These are phyloP conservation scores for Aureobasidium subglaciale DNA, from an alignment of 2,329 filamentous ascomycete species.

Conservation along the genomic window DNA sequence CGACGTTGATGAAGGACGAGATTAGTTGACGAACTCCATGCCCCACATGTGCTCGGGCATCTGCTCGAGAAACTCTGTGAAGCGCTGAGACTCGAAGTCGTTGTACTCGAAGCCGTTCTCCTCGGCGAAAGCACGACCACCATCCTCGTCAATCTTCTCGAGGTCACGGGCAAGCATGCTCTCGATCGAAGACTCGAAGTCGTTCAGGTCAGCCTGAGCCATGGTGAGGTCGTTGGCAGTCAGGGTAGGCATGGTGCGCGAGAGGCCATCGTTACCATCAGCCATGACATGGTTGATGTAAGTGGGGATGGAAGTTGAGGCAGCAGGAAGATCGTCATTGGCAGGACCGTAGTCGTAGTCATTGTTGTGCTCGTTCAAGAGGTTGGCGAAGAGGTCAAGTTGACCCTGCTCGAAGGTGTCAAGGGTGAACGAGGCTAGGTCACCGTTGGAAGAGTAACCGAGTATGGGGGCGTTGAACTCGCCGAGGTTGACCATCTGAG, in stretches of 20 bases:
- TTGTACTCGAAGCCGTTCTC: conserved; percentile 6
- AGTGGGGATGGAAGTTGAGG: background rate
- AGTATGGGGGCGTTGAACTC: background rate
- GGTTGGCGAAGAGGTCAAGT: conserved; percentile 11
- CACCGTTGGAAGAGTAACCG: background rate
- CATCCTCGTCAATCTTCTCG: conserved; percentile 6
- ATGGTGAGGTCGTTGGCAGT: conserved; percentile 3
- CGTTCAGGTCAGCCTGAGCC: conserved; percentile 2
- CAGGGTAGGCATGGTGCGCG: background rate
- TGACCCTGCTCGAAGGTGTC: conserved; percentile 5
- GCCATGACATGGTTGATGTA: background rate
- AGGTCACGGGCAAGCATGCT: conserved; percentile 5
- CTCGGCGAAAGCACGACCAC: background rate
- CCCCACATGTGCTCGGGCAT: conserved; percentile 17
- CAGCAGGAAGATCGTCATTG: background rate
- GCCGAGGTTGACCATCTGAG: conserved; percentile 12
- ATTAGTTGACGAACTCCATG: conserved; percentile 14
- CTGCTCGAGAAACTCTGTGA: conserved; percentile 13
- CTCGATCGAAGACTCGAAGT: conserved; percentile 13
- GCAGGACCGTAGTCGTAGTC: background rate
- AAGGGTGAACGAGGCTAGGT: conserved; percentile 14
- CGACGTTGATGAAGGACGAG: background rate
- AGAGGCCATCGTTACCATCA: background rate
- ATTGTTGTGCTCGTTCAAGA: conserved; percentile 9
- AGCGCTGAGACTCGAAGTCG: conserved; percentile 13